A percentile compares a stretch with the other conserved stretches of the same genome.
Conservation (phyloP, 2,329 filamentous ascomycete species). For the Leptographium lundbergii region DNA sequence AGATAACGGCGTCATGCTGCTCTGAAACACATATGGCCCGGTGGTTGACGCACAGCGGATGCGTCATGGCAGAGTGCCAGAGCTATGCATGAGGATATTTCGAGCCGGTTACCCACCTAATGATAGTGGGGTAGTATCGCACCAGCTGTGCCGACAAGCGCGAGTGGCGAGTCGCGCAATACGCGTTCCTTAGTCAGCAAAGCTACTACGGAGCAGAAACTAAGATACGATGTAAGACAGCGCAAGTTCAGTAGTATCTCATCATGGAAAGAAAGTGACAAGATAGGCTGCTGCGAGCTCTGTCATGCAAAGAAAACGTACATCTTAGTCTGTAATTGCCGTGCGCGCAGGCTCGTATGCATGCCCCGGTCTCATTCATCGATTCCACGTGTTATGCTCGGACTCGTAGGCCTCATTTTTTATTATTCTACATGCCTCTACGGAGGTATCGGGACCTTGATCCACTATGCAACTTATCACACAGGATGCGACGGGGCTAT, state of each 20-base stretch:
- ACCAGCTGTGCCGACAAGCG: not conserved
- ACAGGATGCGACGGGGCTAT: not conserved
- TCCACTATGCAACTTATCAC: not conserved
- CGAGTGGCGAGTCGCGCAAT: not conserved
- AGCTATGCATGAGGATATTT: not conserved
- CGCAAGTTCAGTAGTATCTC: not conserved
- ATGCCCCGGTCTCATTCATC: not conserved
- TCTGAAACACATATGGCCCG: not conserved
- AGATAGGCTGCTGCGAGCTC: too few relatives aligned
- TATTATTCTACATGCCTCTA: not conserved
- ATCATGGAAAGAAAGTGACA: not conserved
- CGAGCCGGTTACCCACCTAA: not conserved
- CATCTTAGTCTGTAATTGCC: not conserved
- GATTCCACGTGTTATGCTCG: not conserved
- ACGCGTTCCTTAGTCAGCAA: constrained; percentile 4
- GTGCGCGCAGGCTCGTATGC: too few relatives aligned
- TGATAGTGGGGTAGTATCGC: not conserved
- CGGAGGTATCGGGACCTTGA: not conserved
- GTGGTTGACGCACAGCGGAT: not conserved
- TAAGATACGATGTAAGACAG: not conserved
- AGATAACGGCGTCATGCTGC: not conserved
- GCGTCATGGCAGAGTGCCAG: not conserved
- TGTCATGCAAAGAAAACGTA: too few relatives aligned
- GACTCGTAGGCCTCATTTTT: not conserved
- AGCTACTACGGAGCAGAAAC: too few relatives aligned